These are phyloP conservation scores for Santalum album DNA, from an alignment of 164 flowering plant species.

Conservation along the genomic window DNA sequence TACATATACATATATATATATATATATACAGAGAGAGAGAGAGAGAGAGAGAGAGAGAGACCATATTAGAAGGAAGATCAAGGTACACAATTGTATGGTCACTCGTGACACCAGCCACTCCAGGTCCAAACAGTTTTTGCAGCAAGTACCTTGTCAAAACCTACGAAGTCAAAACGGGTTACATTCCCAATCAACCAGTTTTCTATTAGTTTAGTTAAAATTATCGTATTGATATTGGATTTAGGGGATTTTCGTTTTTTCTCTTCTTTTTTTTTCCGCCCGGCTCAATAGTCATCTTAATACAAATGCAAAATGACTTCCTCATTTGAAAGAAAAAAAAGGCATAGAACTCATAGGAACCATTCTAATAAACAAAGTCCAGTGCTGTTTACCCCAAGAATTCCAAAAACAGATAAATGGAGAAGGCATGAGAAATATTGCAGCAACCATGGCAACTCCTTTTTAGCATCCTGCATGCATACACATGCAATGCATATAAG, in stretches of 20 bases:
- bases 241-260: no score
- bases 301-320: no score
- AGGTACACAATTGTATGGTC: conserved; percentile 50
- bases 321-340: no score
- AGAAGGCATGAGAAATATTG: conserved; percentile 46
- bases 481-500: background rate
- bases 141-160: conserved; percentile 61
- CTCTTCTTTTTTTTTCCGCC: no score
- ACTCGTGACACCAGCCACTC: conserved; percentile 46
- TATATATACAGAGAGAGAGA: background rate
- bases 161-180: conserved; percentile 24
- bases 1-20: no score
- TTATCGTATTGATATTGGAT: no score
- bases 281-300: no score
- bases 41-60: conserved; percentile 29
- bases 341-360: no score
- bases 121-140: conserved; percentile 77
- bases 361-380: background rate
- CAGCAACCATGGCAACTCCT: conserved; percentile 28
- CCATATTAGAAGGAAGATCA: conserved; percentile 97
- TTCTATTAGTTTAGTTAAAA: no score
- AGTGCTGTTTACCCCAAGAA: conserved; percentile 63
- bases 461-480: conserved; percentile 28
- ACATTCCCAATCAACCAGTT: no score
- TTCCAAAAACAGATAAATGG: conserved; percentile 68